Base-by-base conservation (phyloP, 1,284 basidiomycete genomes). In the Microbotryum silenes-acaulis region DNA sequence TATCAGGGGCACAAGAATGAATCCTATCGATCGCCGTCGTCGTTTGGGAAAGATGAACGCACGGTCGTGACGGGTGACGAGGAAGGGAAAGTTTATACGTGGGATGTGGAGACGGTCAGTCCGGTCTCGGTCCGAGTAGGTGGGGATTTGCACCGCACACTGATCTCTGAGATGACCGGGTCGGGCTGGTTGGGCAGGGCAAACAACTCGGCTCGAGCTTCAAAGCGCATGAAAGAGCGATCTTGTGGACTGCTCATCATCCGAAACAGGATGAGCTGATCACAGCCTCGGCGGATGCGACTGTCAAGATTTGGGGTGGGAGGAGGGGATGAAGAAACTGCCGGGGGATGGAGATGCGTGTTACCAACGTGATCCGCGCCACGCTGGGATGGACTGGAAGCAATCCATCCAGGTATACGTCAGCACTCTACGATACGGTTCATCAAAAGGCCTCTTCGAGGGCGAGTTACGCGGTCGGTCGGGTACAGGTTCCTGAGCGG, bases 161-260 rank as follows among this genome's bases (percentile, higher is more conserved):
- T 21, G 27, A 27, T 23, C 27, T 31, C 9, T 45, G 60, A 25
- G 47, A 33, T 50, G 20, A 50, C 51, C 61, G 61, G 57, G 54
- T 52, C 27, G 27, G 48, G 46, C 51, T 60, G 44, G 52, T 37
- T 65, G 31, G 60, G 56, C 70, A 89, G 88, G 86, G 83, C 7
- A 84, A 83, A 58, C 77, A 83, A 23, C 71, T 90, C 23, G 77
- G 83, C 82, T 25, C 83, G 83, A 68, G 85, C 83, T 49, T 87
- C 85, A 83, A 83, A 73, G 82, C 83, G 2, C 91, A 96, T 73
- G 79, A 84, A 53, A 90, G 88, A 74, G 82, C 89, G 27, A 85
- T 97, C 50, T 88, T 90, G 18, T 96, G 91, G 89, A 85, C 89
- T 1, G 91, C 94, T 74, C 82, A 88, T 67, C 87, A 91, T 76